Conservation (phyloP, 2,329 filamentous ascomycete genomes). For the Pseudogymnoascus sp. region DNA sequence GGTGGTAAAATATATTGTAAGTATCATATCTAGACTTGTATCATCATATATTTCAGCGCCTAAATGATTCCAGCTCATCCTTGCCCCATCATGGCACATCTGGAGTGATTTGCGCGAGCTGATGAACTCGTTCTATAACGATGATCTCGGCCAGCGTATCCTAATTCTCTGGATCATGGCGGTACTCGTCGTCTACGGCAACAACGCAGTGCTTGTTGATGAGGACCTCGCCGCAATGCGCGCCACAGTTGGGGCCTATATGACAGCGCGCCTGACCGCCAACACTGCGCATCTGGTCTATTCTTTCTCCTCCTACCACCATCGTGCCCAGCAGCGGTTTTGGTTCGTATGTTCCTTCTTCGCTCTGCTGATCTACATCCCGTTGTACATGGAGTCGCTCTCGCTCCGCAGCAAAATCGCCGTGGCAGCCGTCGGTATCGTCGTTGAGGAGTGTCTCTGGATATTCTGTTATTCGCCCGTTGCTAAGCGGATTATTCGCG, state of each 20-base stretch:
- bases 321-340: constrained; percentile 37
- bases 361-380: constrained; percentile 35
- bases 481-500: constrained; percentile 34
- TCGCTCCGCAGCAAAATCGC: constrained; percentile 35
- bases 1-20: constrained; percentile 37
- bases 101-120: constrained; percentile 42
- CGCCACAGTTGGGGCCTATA: constrained; percentile 38
- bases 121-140: constrained; percentile 45
- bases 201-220: constrained; percentile 38
- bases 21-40: background rate
- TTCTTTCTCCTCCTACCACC: constrained; percentile 40
- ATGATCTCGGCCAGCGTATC: constrained; percentile 39
- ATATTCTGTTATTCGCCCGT: constrained; percentile 36
- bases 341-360: constrained; percentile 35
- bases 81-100: constrained; percentile 41
- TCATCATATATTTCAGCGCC: background rate
- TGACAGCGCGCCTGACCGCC: constrained; percentile 36
- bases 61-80: constrained; percentile 29
- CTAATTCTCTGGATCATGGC: constrained; percentile 45
- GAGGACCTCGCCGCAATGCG: constrained; percentile 37
- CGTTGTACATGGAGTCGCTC: constrained; percentile 36
- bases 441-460: constrained; percentile 37
- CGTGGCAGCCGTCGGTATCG: constrained; percentile 34
- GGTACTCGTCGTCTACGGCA: constrained; percentile 39
- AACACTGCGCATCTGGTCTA: constrained; percentile 32